A percentile compares a stretch with the other conserved stretches of the same genome.
These are phyloP conservation scores for Gossypium aridum DNA, from an alignment of 441 rosid species.

Conservation along the genomic window DNA sequence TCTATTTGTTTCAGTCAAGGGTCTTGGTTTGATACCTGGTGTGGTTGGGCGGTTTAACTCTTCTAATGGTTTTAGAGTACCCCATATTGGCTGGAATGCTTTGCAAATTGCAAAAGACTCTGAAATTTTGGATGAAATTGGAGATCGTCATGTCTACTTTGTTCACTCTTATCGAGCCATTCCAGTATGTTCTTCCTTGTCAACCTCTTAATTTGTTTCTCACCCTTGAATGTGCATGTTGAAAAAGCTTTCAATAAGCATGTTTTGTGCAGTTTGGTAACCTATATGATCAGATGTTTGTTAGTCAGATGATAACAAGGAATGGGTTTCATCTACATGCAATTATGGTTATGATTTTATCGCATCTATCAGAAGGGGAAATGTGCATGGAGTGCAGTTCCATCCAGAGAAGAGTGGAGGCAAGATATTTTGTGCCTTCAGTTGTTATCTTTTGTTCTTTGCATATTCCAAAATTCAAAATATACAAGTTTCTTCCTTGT, in stretches of 20 bases:
- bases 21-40: conserved; percentile 95
- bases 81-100: conserved; percentile 98
- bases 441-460: neutral
- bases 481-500: neutral
- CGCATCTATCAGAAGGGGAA: conserved; percentile 85
- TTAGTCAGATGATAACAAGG: conserved; percentile 72
- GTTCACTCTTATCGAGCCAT: conserved; percentile 92
- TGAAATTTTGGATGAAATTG: conserved; percentile 78
- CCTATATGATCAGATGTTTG: conserved; percentile 8
- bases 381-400: conserved; percentile 95
- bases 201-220: neutral
- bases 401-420: conserved; percentile 99
- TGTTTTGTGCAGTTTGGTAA: neutral
- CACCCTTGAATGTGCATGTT: neutral
- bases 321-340: conserved; percentile 89
- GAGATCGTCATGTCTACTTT: conserved; percentile 81
- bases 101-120: conserved; percentile 70
- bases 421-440: conserved; percentile 18
- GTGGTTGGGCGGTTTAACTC: conserved; percentile 81
- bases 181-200: conserved; percentile 43
- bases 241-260: neutral
- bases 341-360: conserved; percentile 74
- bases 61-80: conserved; percentile 67
- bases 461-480: neutral
- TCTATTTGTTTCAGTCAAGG: conserved; percentile 47